phyloP scores from a whole-genome alignment of 768 basidiomycete species.

The Pleurotus tuber-regium region DNA sequence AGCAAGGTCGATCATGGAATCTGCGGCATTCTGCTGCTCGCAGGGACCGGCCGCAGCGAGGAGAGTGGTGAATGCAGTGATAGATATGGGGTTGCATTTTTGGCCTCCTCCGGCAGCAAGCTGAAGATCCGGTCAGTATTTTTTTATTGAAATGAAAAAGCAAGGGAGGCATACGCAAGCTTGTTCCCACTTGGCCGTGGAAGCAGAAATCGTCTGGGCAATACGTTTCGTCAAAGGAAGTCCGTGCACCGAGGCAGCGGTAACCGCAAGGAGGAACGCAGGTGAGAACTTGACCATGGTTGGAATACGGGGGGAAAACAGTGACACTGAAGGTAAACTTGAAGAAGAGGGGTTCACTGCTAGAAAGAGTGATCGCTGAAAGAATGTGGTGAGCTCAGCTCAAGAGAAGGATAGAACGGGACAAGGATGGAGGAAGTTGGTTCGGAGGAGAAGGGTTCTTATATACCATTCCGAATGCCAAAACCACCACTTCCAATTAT shows the following conservation, averaged over 20 bases:
- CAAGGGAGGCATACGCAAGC: constrained; percentile 41
- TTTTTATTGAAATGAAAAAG: background rate
- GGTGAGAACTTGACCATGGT: constrained; percentile 31
- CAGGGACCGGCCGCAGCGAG: constrained; percentile 55
- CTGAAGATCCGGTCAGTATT: constrained; percentile 26
- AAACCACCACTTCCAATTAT: constrained; percentile 7
- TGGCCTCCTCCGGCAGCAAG: constrained; percentile 50
- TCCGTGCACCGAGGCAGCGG: constrained; percentile 28
- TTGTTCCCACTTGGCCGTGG: constrained; percentile 41
- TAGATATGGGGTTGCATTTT: constrained; percentile 57
- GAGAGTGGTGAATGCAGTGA: constrained; percentile 55
- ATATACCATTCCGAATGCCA: constrained; percentile 5
- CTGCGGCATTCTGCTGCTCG: constrained; percentile 55
- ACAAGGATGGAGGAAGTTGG: background rate
- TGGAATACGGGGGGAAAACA: no score
- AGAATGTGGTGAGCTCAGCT: constrained; percentile 10
- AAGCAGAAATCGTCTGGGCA: constrained; percentile 38
- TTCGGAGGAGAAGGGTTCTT: background rate
- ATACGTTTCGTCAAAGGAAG: constrained; percentile 44
- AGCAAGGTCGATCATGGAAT: constrained; percentile 46
- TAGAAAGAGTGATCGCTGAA: no score
- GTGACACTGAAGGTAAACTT: background rate
- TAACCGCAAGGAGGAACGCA: constrained; percentile 28
- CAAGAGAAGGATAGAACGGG: background rate
- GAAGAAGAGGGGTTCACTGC: constrained; percentile 11